Evolutionary conservation across 2,329 filamentous ascomycete species (phyloP).

Genomic region (Teratosphaeria pseudoeucalypti): DNA sequence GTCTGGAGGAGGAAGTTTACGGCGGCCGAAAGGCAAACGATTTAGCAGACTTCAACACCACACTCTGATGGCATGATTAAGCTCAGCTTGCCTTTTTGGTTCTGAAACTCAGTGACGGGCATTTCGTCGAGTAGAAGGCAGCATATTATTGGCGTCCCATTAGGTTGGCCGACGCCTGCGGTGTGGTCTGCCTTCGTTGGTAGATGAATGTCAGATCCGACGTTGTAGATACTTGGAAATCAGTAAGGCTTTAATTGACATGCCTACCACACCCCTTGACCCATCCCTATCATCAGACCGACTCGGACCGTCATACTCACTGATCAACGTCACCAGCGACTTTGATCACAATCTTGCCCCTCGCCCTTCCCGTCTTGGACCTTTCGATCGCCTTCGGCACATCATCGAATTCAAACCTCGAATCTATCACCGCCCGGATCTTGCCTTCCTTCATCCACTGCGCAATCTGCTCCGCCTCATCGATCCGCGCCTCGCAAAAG

Average conservation of each 20-base stretch:
- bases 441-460: constrained; percentile 48
- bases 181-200: not conserved
- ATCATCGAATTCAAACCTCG: constrained; percentile 46
- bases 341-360: constrained; percentile 48
- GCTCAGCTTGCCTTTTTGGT: not conserved
- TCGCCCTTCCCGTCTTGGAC: constrained; percentile 45
- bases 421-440: constrained; percentile 46
- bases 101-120: not conserved
- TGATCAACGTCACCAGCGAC: not conserved
- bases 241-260: not conserved
- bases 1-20: constrained; percentile 6
- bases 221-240: not conserved
- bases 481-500: constrained; percentile 27
- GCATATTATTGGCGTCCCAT: not conserved
- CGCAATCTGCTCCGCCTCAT: constrained; percentile 41
- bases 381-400: constrained; percentile 48
- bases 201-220: not conserved
- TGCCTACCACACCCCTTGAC: not conserved
- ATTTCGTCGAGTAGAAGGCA: not conserved
- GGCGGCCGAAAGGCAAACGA: not conserved
- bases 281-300: not conserved
- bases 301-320: not conserved
- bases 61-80: not conserved
- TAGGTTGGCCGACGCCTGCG: not conserved
- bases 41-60: not conserved